A percentile compares a stretch with the other conserved stretches of the same genome.
phyloP scores from a whole-genome alignment of 129 eudicot species.

The Gnaphalium uliginosum region DNA sequence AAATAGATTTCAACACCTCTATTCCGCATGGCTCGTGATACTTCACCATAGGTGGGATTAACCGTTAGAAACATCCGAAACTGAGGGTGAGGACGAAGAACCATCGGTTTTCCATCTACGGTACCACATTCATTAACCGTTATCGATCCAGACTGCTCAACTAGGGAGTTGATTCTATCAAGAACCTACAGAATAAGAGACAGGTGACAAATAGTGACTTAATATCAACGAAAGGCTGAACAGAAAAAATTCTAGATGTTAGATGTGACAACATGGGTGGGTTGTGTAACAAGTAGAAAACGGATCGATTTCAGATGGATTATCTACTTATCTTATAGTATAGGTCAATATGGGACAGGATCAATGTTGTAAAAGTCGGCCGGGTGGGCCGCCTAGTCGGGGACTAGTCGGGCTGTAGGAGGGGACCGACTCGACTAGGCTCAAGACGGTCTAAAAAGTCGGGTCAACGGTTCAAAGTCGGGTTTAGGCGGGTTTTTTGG shows the following conservation, averaged over 20 bases:
- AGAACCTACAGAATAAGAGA: constrained; percentile 63
- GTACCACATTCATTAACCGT: constrained; percentile 91
- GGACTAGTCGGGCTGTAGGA: too few relatives aligned
- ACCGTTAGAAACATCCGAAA: constrained; percentile 94
- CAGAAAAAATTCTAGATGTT: not conserved
- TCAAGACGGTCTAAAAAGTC: too few relatives aligned
- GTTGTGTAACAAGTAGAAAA: not conserved
- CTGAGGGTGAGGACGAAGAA: constrained; percentile 77
- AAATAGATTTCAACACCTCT: constrained; percentile 91
- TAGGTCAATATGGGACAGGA: not conserved
- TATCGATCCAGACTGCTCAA: constrained; percentile 91
- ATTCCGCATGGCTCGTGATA: constrained; percentile 96
- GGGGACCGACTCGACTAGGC: too few relatives aligned
- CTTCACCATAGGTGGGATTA: constrained; percentile 84
- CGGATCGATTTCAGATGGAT: not conserved
- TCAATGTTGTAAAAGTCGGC: too few relatives aligned
- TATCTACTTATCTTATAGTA: not conserved
- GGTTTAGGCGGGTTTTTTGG: too few relatives aligned
- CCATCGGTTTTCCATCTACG: constrained; percentile 76
- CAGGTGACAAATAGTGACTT: constrained; percentile 1
- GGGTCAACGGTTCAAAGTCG: too few relatives aligned
- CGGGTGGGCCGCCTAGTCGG: too few relatives aligned
- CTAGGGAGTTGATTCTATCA: constrained; percentile 95
- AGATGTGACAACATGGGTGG: not conserved
- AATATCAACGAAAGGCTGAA: not conserved